Base-by-base conservation (phyloP, 2,329 filamentous ascomycete species). In the Aspergillus japonicus region DNA sequence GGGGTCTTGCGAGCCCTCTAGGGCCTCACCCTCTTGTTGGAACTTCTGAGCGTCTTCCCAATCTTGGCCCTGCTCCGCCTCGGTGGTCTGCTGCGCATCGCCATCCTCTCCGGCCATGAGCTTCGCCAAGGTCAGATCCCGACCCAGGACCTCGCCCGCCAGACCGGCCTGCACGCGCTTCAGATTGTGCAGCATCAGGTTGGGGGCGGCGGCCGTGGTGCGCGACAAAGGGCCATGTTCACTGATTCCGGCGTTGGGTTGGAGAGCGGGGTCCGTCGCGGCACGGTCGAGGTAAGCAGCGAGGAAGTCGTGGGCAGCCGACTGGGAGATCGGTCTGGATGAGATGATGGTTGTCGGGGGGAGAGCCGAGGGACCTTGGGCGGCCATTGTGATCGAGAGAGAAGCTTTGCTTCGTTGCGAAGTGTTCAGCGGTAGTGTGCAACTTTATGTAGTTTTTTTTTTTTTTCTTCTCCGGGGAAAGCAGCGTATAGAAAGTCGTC, bases 151-250 rank as follows among this genome's bases (percentile, higher is more conserved):
- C 54, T 80, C 75, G 2, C 77, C 78, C 0, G 73, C 71, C 21
- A 80, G 62, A 33, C 78, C 78, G 1, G 77, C 76, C 67, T 79
- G 75, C 35, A 80, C 75, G 49, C 78, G 77, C 69, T 77, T 77
- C 56, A 80, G 65, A 60, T 78, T 79, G 67, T 80, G 78, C 48
- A 80, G 68, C 24, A 77, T 75, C 21, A 80, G 67, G 33, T 78
- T 79, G 1, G 76, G 75, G 23, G 75, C 73, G 3, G 74, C 70
- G 44, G 75, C 73, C 12, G 77, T 75, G 35, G 73, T 77, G 55
- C 75, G 75, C 26, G 76, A 76, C 55, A 77, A 68, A 39, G 78
- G 78, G 2, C 78, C 78, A 52, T 77, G 72, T 56, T 77, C 76
- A 54, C 74, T 78, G 60, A 80, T 77, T 58, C 73, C 73, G 29